Percentiles rank a stretch among this genome's conserved stretches.
phyloP scores from a whole-genome alignment of 192 early-diverging fungal species.

The Powellomyces hirtus region DNA sequence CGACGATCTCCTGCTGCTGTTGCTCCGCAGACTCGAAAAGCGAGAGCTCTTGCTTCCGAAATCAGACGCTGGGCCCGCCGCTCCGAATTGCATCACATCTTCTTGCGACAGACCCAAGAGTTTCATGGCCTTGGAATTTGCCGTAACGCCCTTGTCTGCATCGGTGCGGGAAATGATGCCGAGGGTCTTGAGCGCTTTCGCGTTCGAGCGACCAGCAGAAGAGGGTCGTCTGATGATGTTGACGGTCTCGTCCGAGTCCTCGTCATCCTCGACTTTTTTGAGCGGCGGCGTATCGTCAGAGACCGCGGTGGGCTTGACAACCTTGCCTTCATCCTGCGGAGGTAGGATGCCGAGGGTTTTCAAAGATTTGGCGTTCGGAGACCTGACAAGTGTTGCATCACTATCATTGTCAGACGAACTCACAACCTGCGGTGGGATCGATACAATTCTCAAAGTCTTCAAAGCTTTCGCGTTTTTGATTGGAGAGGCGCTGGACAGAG shows the following conservation, averaged over 20 bases:
- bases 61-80: neutral
- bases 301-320: neutral
- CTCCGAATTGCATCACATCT: neutral
- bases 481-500: neutral
- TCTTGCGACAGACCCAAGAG: conserved; percentile 1
- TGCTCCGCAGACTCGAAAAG: neutral
- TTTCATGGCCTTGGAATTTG: conserved; percentile 3
- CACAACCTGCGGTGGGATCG: no score
- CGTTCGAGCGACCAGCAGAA: neutral
- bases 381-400: no score
- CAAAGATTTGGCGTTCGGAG: neutral
- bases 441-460: no score
- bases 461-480: no score
- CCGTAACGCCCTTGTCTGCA: neutral
- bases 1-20: neutral
- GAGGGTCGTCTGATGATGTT: neutral
- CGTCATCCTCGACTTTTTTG: neutral
- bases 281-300: neutral
- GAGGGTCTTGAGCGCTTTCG: conserved; percentile 1
- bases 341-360: conserved; percentile 14
- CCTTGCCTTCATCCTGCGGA: no score
- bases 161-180: neutral
- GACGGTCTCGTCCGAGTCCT: neutral
- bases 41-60: neutral
- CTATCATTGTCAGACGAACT: no score